Evolutionary conservation across 805 yeast species (phyloP).

Genomic region (Cyberlindnera veronae): DNA sequence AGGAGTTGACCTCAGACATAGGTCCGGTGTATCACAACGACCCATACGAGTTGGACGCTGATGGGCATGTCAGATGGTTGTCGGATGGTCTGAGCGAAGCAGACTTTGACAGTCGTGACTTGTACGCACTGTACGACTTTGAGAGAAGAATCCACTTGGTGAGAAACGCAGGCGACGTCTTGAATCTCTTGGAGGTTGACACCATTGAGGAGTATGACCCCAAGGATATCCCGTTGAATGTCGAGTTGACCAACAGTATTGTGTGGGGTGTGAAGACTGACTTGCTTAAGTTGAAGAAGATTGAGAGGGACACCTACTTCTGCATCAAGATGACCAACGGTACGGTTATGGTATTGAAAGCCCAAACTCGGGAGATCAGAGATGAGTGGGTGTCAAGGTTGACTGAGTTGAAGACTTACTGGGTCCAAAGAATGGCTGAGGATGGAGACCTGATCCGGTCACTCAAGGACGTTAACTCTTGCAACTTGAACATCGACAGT

Average conservation of each 20-base stretch:
- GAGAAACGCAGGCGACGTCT: constrained; percentile 50
- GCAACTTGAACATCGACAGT: constrained; percentile 48
- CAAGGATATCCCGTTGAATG: constrained; percentile 23
- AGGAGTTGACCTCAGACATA: constrained; percentile 22
- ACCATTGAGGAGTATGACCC: constrained; percentile 35
- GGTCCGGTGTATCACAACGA: constrained; percentile 44
- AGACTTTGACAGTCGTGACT: constrained; percentile 49
- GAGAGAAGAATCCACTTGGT: constrained; percentile 58
- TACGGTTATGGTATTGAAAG: constrained; percentile 46
- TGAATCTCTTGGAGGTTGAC: constrained; percentile 54
- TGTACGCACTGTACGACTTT: constrained; percentile 57
- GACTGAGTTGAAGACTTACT: constrained; percentile 44
- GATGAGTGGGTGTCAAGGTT: constrained; percentile 67
- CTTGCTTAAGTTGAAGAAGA: constrained; percentile 23
- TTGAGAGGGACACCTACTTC: constrained; percentile 45
- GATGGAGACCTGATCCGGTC: constrained; percentile 33
- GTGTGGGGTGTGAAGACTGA: constrained; percentile 27
- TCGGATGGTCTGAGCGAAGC: constrained; percentile 32
- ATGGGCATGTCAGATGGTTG: constrained; percentile 63
- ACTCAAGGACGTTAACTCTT: constrained; percentile 41
- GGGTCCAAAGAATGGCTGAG: constrained; percentile 48
- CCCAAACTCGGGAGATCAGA: constrained; percentile 45
- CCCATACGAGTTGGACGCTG: constrained; percentile 50
- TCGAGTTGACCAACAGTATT: constrained; percentile 30
- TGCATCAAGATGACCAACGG: constrained; percentile 49